phyloP scores from a whole-genome alignment of 2,329 filamentous ascomycete genomes.

The Botrytis deweyae region DNA sequence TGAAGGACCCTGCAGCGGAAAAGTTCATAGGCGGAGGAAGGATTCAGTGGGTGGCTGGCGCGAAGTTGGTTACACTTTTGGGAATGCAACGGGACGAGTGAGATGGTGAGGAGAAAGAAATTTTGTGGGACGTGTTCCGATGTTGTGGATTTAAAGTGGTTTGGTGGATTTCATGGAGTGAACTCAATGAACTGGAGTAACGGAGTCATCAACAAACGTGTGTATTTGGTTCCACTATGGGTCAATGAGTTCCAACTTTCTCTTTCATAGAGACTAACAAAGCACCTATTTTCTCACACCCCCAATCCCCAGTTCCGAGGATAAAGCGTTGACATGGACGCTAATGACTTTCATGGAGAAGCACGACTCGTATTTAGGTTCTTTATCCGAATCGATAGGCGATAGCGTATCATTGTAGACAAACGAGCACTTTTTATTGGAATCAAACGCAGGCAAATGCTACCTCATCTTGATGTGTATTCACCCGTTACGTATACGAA shows the following conservation, averaged over 20 bases:
- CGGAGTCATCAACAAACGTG: not conserved
- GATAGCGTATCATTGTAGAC: not conserved
- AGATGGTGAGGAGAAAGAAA: not conserved
- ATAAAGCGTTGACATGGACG: not conserved
- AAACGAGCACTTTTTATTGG: not conserved
- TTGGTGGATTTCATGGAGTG: constrained; percentile 13
- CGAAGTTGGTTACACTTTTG: not conserved
- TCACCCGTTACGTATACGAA: not conserved
- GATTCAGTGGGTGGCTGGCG: constrained; percentile 16
- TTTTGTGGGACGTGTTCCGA: constrained; percentile 1
- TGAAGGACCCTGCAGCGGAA: constrained; percentile 21
- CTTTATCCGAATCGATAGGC: not conserved
- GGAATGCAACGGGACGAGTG: not conserved
- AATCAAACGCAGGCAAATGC: not conserved
- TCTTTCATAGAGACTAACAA: not conserved
- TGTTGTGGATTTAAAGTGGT: constrained; percentile 10
- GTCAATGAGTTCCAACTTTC: not conserved
- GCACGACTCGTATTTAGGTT: not conserved
- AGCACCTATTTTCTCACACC: not conserved
- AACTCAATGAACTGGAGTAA: constrained; percentile 7
- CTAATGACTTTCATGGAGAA: constrained; percentile 6
- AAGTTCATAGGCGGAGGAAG: constrained; percentile 16
- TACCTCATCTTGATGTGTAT: not conserved
- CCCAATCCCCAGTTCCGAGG: constrained; percentile 2
- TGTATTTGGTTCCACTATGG: constrained; percentile 2